phyloP scores from a whole-genome alignment of 345 rosid genomes.

The Arabidopsis suecica region DNA sequence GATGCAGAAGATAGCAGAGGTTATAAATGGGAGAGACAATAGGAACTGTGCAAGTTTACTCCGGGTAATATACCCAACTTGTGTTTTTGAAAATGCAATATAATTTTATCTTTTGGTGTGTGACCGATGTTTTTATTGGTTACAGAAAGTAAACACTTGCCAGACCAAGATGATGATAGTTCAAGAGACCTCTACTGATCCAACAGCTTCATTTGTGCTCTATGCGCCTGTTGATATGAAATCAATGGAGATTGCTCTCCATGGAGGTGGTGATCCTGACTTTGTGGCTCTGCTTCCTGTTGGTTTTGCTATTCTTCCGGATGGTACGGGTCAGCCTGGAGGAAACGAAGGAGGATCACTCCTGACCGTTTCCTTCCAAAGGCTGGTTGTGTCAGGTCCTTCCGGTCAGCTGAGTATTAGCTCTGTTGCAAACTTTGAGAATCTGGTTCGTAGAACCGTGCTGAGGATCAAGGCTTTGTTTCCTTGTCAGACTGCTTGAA shows the following conservation, averaged over 20 bases:
- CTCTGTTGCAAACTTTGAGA: conserved; percentile 85
- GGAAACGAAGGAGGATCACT: conserved; percentile 62
- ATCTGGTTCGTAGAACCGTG: conserved; percentile 69
- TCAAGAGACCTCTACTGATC: conserved; percentile 66
- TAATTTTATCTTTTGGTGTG: background rate
- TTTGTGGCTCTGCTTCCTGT: conserved; percentile 66
- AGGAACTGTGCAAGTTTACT: conserved; percentile 85
- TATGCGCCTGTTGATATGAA: conserved; percentile 65
- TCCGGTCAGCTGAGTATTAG: conserved; percentile 66
- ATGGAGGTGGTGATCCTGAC: conserved; percentile 61
- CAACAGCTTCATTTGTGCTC: conserved; percentile 60
- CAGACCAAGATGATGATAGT: conserved; percentile 63
- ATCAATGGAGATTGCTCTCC: conserved; percentile 54
- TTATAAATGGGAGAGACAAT: conserved; percentile 79
- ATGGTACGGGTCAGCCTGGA: conserved; percentile 36
- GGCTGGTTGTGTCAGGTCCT: conserved; percentile 67
- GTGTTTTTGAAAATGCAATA: background rate
- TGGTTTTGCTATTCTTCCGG: conserved; percentile 69
- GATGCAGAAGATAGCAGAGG: conserved; percentile 80
- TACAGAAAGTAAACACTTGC: conserved; percentile 54
- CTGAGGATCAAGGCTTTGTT: conserved; percentile 68
- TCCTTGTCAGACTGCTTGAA: conserved; percentile 48
- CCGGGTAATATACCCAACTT: conserved; percentile 58
- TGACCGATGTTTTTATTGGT: conserved; percentile 16
- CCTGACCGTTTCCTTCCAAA: conserved; percentile 77